Conservation (phyloP, 169 alveolate genomes). For the Plasmodium relictum region DNA sequence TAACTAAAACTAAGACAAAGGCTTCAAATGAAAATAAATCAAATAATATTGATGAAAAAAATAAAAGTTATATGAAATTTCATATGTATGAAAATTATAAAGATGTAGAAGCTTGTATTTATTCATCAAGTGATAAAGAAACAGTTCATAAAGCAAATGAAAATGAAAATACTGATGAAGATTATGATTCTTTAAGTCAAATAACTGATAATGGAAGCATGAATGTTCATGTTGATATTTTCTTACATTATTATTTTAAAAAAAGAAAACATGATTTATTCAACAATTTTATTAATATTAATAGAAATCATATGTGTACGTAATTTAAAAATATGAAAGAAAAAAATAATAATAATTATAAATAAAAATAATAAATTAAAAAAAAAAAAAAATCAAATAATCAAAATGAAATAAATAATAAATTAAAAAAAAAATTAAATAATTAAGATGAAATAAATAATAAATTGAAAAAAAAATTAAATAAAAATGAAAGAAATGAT, state of each 20-base stretch:
- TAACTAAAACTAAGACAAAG: not conserved
- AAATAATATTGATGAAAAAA: not conserved
- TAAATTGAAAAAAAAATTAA: no score
- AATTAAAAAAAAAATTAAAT: no score
- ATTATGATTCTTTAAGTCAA: constrained; percentile 39
- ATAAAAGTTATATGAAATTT: constrained; percentile 1
- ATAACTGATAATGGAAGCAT: constrained; percentile 68
- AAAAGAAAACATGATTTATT: constrained; percentile 57
- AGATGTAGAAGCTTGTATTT: constrained; percentile 32
- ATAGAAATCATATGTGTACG: constrained; percentile 63
- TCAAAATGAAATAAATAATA: no score
- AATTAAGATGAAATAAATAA: no score
- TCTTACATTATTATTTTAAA: constrained; percentile 68
- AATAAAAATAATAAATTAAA: not conserved
- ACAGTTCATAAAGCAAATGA: constrained; percentile 7
- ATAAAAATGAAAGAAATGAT: no score
- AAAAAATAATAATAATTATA: not conserved
- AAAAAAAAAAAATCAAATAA: not conserved
- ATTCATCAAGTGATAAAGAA: constrained; percentile 68
- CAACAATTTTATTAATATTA: constrained; percentile 67
- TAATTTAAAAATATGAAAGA: no score
- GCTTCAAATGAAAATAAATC: not conserved
- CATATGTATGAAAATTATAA: constrained; percentile 42
- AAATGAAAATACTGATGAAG: constrained; percentile 16
- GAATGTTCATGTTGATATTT: constrained; percentile 70